Percentiles rank a stretch among this genome's conserved stretches.
Evolutionary conservation across 1,284 basidiomycete species (phyloP).

Genomic region (Rhodotorula sp.): DNA sequence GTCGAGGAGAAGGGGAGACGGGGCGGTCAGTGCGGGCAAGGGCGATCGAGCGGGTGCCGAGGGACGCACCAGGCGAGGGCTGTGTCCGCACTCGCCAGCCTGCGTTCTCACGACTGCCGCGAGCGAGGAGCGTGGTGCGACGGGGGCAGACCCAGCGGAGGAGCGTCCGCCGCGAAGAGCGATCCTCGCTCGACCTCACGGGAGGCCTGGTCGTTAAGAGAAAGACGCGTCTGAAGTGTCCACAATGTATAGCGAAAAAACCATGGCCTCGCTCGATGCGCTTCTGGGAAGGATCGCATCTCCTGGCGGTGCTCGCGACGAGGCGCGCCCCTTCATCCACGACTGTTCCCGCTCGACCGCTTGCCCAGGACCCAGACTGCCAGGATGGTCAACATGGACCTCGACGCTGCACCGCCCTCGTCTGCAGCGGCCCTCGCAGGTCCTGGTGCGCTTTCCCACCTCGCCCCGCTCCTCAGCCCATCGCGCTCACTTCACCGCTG

Average conservation of each 20-base stretch:
- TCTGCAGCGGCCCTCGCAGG: neutral
- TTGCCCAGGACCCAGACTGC: neutral
- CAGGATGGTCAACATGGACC: constrained; percentile 28
- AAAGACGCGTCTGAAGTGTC: neutral
- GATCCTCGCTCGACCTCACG: too few species aligned
- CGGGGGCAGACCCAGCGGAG: neutral
- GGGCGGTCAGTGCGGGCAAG: constrained; percentile 13
- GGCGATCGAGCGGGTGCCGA: neutral
- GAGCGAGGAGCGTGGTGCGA: neutral
- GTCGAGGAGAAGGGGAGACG: neutral
- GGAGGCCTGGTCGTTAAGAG: too few species aligned
- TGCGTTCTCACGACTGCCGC: neutral
- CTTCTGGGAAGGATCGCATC: too few species aligned
- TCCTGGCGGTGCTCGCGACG: constrained; percentile 1
- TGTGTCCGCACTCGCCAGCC: neutral
- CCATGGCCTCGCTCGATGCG: too few species aligned
- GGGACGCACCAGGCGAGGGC: neutral
- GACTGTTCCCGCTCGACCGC: neutral
- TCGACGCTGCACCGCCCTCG: neutral
- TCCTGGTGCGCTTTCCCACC: constrained; percentile 12
- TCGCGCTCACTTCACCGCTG: neutral
- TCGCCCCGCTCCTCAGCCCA: neutral
- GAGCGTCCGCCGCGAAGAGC: neutral
- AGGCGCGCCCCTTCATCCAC: neutral
- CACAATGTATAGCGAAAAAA: too few species aligned